Percentiles rank a stretch among this genome's conserved stretches.
phyloP scores from a whole-genome alignment of 805 yeast genomes.

The Cyberlindnera xishuangbannaensis region DNA sequence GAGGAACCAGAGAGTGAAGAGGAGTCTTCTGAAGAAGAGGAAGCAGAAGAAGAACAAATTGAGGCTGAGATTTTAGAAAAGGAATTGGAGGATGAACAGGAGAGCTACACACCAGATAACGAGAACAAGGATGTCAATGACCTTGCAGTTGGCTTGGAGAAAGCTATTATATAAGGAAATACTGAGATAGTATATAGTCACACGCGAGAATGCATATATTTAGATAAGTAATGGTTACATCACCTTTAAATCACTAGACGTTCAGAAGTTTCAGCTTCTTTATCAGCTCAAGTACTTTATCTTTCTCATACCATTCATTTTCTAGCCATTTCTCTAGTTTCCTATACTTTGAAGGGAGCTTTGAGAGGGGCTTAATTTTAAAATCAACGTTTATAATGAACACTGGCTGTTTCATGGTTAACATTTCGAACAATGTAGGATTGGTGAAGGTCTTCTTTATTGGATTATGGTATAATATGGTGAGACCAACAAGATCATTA shows the following conservation, averaged over 20 bases:
- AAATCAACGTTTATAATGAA: slow-evolving; percentile 25
- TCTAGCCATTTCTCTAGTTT: slow-evolving; percentile 75
- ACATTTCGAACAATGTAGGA: slow-evolving; percentile 34
- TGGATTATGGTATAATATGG: slow-evolving; percentile 34
- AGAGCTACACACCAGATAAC: slow-evolving; percentile 35
- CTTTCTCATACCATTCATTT: slow-evolving; percentile 65
- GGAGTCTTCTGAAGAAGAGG: slow-evolving; percentile 40
- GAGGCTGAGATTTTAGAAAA: slow-evolving; percentile 29
- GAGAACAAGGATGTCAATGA: slow-evolving; percentile 46
- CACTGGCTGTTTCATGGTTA: slow-evolving; percentile 28
- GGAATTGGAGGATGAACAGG: slow-evolving; percentile 35
- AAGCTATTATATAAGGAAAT: slow-evolving; percentile 37
- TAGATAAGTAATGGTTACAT: too few species aligned
- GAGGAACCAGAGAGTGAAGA: slow-evolving; percentile 72
- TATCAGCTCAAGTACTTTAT: slow-evolving; percentile 39
- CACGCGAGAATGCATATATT: too few species aligned
- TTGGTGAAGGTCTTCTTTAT: slow-evolving; percentile 25
- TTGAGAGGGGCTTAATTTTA: slow-evolving; percentile 30
- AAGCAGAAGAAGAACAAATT: slow-evolving; percentile 35
- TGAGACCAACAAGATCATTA: slow-evolving; percentile 27
- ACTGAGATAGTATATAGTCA: too few species aligned
- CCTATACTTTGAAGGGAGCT: slow-evolving; percentile 47
- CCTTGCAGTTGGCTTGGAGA: slow-evolving; percentile 54
- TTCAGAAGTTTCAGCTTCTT: slow-evolving; percentile 28
- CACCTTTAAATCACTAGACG: not conserved